These are phyloP conservation scores for Flaveria sonorensis DNA, from an alignment of 129 eudicot genomes.

Conservation along the genomic window DNA sequence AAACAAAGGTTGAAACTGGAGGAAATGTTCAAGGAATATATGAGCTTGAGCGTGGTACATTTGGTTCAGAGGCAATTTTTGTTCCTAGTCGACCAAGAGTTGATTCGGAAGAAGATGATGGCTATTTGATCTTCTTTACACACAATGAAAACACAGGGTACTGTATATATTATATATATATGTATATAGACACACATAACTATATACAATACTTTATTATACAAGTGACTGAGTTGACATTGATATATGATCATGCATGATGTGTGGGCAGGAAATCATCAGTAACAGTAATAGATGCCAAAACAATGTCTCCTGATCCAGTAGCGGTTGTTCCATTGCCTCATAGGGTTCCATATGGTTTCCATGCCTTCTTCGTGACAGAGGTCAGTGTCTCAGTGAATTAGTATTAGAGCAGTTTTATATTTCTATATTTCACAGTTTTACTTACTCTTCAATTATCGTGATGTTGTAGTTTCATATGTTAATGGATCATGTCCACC, in stretches of 20 bases:
- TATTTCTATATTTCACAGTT: neutral
- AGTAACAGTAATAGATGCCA: conserved; percentile 83
- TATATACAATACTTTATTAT: neutral
- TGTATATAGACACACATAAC: neutral
- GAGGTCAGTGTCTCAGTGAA: conserved; percentile 53
- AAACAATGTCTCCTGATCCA: conserved; percentile 91
- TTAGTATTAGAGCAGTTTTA: neutral
- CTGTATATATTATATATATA: neutral
- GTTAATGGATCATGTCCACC: too few species aligned
- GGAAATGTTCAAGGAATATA: conserved; percentile 77
- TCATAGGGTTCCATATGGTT: conserved; percentile 87
- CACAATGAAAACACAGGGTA: conserved; percentile 94
- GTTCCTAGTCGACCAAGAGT: conserved; percentile 68
- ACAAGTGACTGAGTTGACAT: neutral
- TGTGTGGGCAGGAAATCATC: conserved; percentile 62
- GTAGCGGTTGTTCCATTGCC: conserved; percentile 91
- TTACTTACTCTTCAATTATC: too few species aligned
- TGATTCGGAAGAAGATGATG: conserved; percentile 85
- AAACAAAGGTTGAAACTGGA: conserved; percentile 74
- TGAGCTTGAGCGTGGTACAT: conserved; percentile 72
- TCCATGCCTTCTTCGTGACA: conserved; percentile 90
- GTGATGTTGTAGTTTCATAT: too few species aligned
- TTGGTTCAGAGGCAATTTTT: conserved; percentile 90
- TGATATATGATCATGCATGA: neutral
- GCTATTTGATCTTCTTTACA: conserved; percentile 78